phyloP scores from a whole-genome alignment of 306 rosid genomes.

The Prunus fruticosa region DNA sequence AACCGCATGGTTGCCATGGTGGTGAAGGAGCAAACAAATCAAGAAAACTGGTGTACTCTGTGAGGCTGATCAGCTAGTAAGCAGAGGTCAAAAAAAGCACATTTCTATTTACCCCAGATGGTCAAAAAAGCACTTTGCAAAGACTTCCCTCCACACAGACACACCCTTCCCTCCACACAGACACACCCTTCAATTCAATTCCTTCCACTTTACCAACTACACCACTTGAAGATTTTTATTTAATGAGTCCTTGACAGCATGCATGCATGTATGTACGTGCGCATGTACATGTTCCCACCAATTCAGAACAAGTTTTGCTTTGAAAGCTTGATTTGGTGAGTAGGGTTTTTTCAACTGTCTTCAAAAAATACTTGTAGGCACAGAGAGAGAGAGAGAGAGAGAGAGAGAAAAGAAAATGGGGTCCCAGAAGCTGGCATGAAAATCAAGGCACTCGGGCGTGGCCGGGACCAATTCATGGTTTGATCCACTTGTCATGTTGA shows the following conservation, averaged over 20 bases:
- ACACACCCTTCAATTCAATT: too few species aligned
- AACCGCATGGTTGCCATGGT: slow-evolving; percentile 36
- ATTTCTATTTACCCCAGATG: background rate
- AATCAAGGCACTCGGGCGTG: background rate
- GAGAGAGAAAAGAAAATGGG: background rate
- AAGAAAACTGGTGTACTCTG: background rate
- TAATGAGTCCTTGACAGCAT: background rate
- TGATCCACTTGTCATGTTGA: background rate
- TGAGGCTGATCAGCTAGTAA: background rate
- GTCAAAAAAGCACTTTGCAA: background rate
- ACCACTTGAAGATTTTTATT: background rate
- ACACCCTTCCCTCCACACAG: background rate
- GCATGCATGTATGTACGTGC: background rate
- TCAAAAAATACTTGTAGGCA: too few species aligned
- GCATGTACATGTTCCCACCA: background rate
- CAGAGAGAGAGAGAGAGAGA: too few species aligned
- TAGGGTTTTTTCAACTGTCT: background rate
- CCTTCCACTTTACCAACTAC: slow-evolving; percentile 4
- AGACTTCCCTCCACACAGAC: too few species aligned
- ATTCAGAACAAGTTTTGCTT: background rate
- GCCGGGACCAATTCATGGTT: background rate
- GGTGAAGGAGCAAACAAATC: background rate
- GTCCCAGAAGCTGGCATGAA: slow-evolving; percentile 1
- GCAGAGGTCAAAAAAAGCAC: background rate
- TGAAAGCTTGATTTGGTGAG: background rate